Evolutionary conservation across 768 basidiomycete genomes (phyloP).

Genomic region (Termitomyces bulborhizus): DNA sequence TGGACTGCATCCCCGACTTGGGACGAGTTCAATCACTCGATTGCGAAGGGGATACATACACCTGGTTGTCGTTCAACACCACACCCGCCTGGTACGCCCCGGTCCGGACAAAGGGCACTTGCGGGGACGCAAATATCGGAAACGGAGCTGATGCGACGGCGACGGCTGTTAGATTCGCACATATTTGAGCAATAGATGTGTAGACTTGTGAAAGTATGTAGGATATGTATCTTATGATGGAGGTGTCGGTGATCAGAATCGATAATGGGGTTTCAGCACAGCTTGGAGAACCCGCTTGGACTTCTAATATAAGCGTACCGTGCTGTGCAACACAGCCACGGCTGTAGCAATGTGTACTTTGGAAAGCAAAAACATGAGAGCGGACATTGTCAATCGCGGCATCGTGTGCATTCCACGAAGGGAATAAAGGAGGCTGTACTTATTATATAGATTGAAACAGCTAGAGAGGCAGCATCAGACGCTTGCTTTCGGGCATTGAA

Average conservation of each 20-base stretch:
- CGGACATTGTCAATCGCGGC: background rate
- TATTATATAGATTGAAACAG: slow-evolving; percentile 2
- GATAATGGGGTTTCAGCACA: slow-evolving; percentile 21
- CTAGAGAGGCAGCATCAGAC: slow-evolving; percentile 8
- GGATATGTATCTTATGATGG: slow-evolving; percentile 1
- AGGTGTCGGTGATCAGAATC: slow-evolving; percentile 13
- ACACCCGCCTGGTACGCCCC: slow-evolving; percentile 15
- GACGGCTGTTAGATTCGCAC: slow-evolving; percentile 71
- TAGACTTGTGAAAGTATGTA: slow-evolving; percentile 13
- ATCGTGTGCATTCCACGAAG: background rate
- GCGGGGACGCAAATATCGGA: slow-evolving; percentile 71
- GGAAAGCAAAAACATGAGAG: slow-evolving; percentile 1
- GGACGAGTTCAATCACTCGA: background rate
- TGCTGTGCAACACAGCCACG: slow-evolving; percentile 39
- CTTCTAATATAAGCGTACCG: slow-evolving; percentile 25
- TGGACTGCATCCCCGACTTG: slow-evolving; percentile 7
- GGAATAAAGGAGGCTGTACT: slow-evolving; percentile 7
- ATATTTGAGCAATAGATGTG: slow-evolving; percentile 40
- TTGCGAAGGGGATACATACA: slow-evolving; percentile 3
- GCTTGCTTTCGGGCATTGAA: slow-evolving; percentile 20
- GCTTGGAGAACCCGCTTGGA: slow-evolving; percentile 21
- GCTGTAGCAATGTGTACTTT: slow-evolving; percentile 4
- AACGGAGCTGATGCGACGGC: slow-evolving; percentile 69
- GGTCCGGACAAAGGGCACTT: slow-evolving; percentile 30
- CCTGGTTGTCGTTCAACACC: slow-evolving; percentile 9